Base-by-base conservation (phyloP, 345 rosid genomes). In the Euclidium syriacum region DNA sequence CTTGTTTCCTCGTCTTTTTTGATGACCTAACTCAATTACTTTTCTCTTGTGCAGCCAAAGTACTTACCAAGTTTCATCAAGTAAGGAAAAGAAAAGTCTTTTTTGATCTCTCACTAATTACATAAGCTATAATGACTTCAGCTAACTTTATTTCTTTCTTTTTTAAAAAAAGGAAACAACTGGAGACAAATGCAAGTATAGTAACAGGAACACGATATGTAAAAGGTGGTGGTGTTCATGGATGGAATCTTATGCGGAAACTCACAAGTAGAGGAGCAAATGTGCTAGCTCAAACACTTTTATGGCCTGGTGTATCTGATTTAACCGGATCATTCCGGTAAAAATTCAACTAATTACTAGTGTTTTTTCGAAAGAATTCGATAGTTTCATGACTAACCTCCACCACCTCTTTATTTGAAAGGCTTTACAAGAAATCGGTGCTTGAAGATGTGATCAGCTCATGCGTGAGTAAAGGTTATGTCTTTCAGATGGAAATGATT, bases 401-500 rank as follows among this genome's bases (percentile, higher is more conserved):
- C 41, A 42, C 55, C 55, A 22, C 22, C 36, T 38, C 4, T 39
- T 40, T 57, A 7, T 59, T 67, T 63, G 65, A 61, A 72, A 94
- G 99, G 67, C 87, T 90, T 41, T 90, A 90, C 76, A 77, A 71
- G 81, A 94, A 86, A 76, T 79, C 84, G 2, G 96, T 75, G 55
- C 92, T 94, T 32, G 92, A 94, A 79, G 96, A 85, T 38, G 70
- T 90, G 43, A 90, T 94, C 43, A 74, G 75, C 59, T 84, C 95
- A 42, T 81, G 86, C 38, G 96, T 94, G 36, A 94, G 97, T 60
- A 94, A 90, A 73, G 96, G 97, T 22, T 90, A 90, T 38, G 99
- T 94, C 42, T 94, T 94, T 72, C 99, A 94, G 70, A 94, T 94
- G 96, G 99, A 94, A 83, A 94, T 94, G 95, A 90, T 94, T 52